A percentile compares a stretch with the other conserved stretches of the same genome.
Evolutionary conservation across 768 basidiomycete species (phyloP).

Genomic region (Boletus rufocinnamomeus): DNA sequence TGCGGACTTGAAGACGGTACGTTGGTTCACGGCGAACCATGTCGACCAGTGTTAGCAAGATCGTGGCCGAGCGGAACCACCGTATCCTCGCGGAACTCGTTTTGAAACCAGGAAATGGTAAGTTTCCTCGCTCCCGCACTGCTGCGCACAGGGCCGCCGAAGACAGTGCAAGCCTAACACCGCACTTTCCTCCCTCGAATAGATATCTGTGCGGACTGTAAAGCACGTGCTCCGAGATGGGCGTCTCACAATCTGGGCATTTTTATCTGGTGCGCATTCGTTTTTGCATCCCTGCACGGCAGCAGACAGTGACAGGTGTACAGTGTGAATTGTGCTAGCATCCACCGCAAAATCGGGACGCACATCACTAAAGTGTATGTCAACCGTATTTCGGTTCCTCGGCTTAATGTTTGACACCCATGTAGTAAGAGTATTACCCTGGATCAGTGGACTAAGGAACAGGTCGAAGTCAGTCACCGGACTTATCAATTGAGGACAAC

Average conservation of each 20-base stretch:
- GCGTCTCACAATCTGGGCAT: conserved; percentile 87
- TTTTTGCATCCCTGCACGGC: neutral
- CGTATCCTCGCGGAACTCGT: conserved; percentile 68
- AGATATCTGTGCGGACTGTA: conserved; percentile 95
- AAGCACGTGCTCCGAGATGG: conserved; percentile 85
- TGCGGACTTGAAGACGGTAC: neutral
- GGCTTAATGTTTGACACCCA: conserved; percentile 9
- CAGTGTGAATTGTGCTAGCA: conserved; percentile 85
- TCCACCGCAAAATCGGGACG: conserved; percentile 93
- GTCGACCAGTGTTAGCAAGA: conserved; percentile 49
- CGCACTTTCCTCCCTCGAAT: conserved; percentile 15
- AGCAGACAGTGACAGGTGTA: conserved; percentile 11
- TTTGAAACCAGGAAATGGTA: conserved; percentile 79
- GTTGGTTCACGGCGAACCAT: conserved; percentile 16
- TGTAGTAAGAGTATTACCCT: conserved; percentile 85
- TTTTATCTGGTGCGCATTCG: conserved; percentile 70
- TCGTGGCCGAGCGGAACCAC: conserved; percentile 65
- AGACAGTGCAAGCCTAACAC: conserved; percentile 2
- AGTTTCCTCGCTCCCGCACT: conserved; percentile 18
- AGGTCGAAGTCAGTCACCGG: conserved; percentile 66
- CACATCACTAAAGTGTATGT: conserved; percentile 92
- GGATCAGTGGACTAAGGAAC: conserved; percentile 87
- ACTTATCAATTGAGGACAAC: conserved; percentile 9
- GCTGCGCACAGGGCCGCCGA: neutral
- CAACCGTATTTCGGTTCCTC: neutral